Evolutionary conservation across 2,329 filamentous ascomycete genomes (phyloP), one percentile per base, ranked within the genome.

Genomic region (Dryadomyces sulphureus): DNA sequence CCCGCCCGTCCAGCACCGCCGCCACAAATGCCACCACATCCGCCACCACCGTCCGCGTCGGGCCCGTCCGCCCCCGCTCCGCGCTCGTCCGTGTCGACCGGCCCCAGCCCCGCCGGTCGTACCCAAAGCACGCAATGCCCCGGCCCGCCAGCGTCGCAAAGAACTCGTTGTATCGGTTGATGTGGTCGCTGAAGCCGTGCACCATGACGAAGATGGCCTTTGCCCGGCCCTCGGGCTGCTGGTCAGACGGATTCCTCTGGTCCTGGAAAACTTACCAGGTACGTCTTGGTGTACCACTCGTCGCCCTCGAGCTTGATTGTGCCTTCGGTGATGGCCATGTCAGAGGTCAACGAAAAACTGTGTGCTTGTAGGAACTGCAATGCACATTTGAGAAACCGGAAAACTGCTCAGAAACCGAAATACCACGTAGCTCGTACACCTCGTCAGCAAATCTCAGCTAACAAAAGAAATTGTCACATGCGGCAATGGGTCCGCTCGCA

Each of bases 31-130:
- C 79, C 11, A 79, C 84, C 46, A 94, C 79, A 60, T 95, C 89
- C 48, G 73, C 70, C 39, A 94, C 66, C 47, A 94, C 85, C 46
- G 70, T 73, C 2, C 69, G 52, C 2, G 88, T 94, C 7, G 81
- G 72, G 7, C 89, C 89, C 2, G 84, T 85, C 46, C 77, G 68
- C 43, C 89, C 89, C 54, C 69, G 72, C 50, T 90, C 73, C 12
- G 73, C 62, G 20, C 74, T 66, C 45, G 67, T 70, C 34, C 64
- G 68, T 20, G 81, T 84, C 45, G 77, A 84, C 47, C 76, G 79
- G 50, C 89, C 89, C 88, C 88, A 95, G 60, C 89, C 88, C 60
- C 78, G 79, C 68, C 94, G 89, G 61, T 95, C 89, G 60, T 89
- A 84, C 50, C 77, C 72, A 57, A 82, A 76, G 41, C 86, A 74